phyloP scores from a whole-genome alignment of 495 filamentous ascomycete species.

The Penicillium manginii region DNA sequence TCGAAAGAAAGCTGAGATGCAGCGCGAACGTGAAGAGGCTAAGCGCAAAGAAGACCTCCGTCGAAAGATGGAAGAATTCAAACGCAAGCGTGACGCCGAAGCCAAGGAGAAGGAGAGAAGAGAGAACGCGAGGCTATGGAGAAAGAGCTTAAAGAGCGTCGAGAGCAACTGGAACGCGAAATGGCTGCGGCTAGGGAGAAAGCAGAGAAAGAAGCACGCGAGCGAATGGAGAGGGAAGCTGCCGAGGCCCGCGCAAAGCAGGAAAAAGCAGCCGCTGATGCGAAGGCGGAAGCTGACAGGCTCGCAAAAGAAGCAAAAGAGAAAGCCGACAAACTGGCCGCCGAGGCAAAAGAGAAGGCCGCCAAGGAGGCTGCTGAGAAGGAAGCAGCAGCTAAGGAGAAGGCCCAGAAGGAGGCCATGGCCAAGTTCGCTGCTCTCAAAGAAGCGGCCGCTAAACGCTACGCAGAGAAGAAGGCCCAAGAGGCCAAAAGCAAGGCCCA shows the following conservation, averaged over 20 bases:
- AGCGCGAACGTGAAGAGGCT: slow-evolving; percentile 74
- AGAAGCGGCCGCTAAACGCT: slow-evolving; percentile 49
- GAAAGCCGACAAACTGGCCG: slow-evolving; percentile 22
- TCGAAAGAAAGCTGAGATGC: slow-evolving; percentile 57
- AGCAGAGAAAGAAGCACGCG: slow-evolving; percentile 49
- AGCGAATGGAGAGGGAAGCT: slow-evolving; percentile 44
- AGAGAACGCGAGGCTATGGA: slow-evolving; percentile 56
- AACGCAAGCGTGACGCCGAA: slow-evolving; percentile 47
- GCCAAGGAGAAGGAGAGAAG: slow-evolving; percentile 48
- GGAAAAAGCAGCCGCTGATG: slow-evolving; percentile 42
- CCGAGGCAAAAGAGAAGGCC: slow-evolving; percentile 36
- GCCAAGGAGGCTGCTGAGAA: slow-evolving; percentile 49
- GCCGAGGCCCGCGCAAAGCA: slow-evolving; percentile 36
- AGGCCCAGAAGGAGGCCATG: slow-evolving; percentile 51
- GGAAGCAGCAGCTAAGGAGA: slow-evolving; percentile 48
- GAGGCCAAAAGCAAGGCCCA: slow-evolving; percentile 40
- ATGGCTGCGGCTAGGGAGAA: slow-evolving; percentile 50
- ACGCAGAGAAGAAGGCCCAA: slow-evolving; percentile 51
- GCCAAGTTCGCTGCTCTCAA: slow-evolving; percentile 51
- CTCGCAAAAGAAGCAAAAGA: slow-evolving; percentile 32
- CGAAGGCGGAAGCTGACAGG: slow-evolving; percentile 38
- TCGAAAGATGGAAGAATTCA: slow-evolving; percentile 67
- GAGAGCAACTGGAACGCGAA: slow-evolving; percentile 53
- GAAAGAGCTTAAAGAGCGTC: slow-evolving; percentile 50
- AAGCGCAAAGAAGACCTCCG: slow-evolving; percentile 51